Percentiles rank a stretch among this genome's conserved stretches.
Conservation (phyloP, 1,284 basidiomycete genomes). For the Irpex lacteus region DNA sequence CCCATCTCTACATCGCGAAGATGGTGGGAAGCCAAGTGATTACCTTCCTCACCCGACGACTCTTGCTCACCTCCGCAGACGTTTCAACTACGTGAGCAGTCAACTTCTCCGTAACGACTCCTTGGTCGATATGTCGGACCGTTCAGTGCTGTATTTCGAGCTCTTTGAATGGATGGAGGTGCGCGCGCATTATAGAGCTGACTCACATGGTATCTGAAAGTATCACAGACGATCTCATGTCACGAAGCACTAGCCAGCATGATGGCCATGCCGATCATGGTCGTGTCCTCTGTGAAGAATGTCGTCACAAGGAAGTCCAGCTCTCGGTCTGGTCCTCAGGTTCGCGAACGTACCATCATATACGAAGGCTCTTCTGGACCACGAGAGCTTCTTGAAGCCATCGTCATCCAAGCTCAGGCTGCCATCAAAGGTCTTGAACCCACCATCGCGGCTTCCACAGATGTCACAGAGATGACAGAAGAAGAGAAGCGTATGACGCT, state of each 20-base stretch:
- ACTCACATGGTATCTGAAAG: conserved; percentile 4
- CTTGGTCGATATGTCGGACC: conserved; percentile 87
- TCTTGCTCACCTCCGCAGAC: conserved; percentile 82
- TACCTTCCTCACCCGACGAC: conserved; percentile 87
- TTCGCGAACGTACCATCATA: conserved; percentile 73
- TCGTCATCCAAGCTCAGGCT: conserved; percentile 86
- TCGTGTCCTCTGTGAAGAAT: conserved; percentile 64
- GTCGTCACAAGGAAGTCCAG: conserved; percentile 48
- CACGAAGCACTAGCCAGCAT: conserved; percentile 89
- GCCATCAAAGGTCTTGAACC: conserved; percentile 82
- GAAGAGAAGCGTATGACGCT: conserved; percentile 79
- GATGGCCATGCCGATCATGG: conserved; percentile 97
- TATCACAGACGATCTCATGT: conserved; percentile 73
- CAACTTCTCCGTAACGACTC: conserved; percentile 87
- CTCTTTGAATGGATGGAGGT: conserved; percentile 91
- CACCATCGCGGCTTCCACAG: conserved; percentile 34
- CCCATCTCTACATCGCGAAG: conserved; percentile 70
- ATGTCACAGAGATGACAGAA: conserved; percentile 70
- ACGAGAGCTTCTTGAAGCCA: conserved; percentile 84
- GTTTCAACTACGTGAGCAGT: conserved; percentile 85
- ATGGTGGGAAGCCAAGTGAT: conserved; percentile 77
- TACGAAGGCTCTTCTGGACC: conserved; percentile 90
- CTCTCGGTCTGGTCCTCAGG: conserved; percentile 39
- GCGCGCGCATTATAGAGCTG: conserved; percentile 18
- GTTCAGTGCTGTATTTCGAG: conserved; percentile 83